Conservation (phyloP, 164 flowering plant genomes). For the Nelumbo lutea region DNA sequence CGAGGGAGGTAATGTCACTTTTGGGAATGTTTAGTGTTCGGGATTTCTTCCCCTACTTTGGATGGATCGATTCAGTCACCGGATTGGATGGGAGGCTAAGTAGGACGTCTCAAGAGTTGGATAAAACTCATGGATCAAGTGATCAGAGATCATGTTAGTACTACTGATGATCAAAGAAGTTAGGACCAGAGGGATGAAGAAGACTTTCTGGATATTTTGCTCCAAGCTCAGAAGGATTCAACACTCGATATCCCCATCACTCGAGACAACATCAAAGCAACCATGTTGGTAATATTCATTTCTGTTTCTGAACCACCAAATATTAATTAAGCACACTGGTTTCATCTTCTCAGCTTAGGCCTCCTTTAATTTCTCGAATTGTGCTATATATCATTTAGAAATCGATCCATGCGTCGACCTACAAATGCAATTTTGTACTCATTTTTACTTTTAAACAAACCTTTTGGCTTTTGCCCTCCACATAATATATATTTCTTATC, state of each 20-base stretch:
- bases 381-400: too few species aligned
- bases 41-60: neutral
- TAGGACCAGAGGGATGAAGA: neutral
- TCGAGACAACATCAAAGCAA: neutral
- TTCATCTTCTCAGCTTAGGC: too few species aligned
- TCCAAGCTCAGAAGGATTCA: constrained; percentile 1
- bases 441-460: too few species aligned
- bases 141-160: constrained; percentile 8
- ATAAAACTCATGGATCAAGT: neutral
- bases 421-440: too few species aligned
- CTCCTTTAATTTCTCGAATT: too few species aligned
- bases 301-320: too few species aligned
- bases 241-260: neutral
- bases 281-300: neutral
- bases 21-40: neutral
- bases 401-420: too few species aligned
- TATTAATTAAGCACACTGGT: neutral
- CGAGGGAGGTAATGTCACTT: neutral
- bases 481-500: too few species aligned
- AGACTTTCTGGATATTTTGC: constrained; percentile 20
- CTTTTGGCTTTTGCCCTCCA: neutral
- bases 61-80: neutral
- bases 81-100: neutral
- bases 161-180: neutral
- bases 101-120: neutral